A percentile compares a stretch with the other conserved stretches of the same genome.
These are phyloP conservation scores for Penicillium polonicum DNA, from an alignment of 2,329 filamentous ascomycete genomes.

Conservation along the genomic window DNA sequence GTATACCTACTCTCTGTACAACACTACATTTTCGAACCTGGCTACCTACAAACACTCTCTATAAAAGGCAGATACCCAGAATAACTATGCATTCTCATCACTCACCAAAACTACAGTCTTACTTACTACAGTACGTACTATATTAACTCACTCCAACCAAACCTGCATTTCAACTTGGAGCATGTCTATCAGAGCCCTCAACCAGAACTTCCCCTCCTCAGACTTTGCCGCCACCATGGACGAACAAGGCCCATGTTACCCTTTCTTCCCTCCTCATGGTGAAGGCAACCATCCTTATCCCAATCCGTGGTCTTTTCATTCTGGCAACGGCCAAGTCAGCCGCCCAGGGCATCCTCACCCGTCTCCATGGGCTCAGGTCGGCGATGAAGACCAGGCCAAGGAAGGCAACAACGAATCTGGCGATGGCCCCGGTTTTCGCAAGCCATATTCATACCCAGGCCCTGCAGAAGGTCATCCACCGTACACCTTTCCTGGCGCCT, in stretches of 20 bases:
- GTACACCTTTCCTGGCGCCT: background rate
- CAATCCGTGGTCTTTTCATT: background rate
- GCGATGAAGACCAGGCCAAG: background rate
- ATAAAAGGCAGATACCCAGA: background rate
- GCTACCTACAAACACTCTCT: background rate
- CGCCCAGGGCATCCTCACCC: background rate
- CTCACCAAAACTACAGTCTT: background rate
- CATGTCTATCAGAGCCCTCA: background rate
- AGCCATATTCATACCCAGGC: background rate
- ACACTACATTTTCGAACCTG: background rate
- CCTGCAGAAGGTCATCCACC: background rate
- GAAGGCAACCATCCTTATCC: background rate
- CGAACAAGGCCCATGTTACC: background rate
- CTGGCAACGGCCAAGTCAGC: background rate
- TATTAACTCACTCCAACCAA: background rate
- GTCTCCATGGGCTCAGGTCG: background rate
- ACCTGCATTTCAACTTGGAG: background rate
- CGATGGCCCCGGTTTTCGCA: too few relatives aligned
- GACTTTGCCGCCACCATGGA: background rate
- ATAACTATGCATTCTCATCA: too few relatives aligned
- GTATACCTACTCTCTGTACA: background rate
- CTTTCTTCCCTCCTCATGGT: background rate
- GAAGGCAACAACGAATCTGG: background rate
- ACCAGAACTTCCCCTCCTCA: background rate
- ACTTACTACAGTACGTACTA: background rate